Evolutionary conservation across 1,284 basidiomycete genomes (phyloP).

Genomic region (Leccinum pachyderme): DNA sequence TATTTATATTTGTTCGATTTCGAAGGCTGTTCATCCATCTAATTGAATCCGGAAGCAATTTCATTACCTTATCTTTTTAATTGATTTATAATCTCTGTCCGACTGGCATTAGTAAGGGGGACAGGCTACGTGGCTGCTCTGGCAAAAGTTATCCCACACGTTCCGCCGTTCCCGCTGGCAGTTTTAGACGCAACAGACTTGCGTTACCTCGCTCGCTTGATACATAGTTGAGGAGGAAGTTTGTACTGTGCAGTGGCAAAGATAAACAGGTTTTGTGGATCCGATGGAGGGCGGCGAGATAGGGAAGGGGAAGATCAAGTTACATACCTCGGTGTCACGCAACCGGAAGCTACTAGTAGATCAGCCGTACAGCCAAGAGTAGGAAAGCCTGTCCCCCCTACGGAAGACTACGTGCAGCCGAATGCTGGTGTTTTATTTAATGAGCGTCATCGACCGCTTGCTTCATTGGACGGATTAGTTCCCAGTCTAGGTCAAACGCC

Average conservation of each 20-base stretch:
- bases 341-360: too few species aligned
- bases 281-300: too few species aligned
- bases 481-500: background rate
- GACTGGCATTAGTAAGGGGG: background rate
- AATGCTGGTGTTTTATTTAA: too few species aligned
- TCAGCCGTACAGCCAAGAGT: too few species aligned
- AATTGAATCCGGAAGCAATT: background rate
- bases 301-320: too few species aligned
- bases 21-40: background rate
- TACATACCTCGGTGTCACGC: background rate
- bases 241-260: background rate
- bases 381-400: too few species aligned
- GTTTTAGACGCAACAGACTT: background rate
- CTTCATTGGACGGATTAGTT: background rate
- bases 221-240: background rate
- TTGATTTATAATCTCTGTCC: background rate
- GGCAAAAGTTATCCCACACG: too few species aligned
- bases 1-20: background rate
- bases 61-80: background rate
- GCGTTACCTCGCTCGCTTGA: background rate
- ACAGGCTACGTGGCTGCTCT: background rate
- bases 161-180: too few species aligned
- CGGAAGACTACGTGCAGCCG: too few species aligned
- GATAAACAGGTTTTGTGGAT: too few species aligned
- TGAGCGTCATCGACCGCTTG: background rate